Conservation (phyloP, 2,329 filamentous ascomycete species). For the Cephalotrichum gorgonifer region DNA sequence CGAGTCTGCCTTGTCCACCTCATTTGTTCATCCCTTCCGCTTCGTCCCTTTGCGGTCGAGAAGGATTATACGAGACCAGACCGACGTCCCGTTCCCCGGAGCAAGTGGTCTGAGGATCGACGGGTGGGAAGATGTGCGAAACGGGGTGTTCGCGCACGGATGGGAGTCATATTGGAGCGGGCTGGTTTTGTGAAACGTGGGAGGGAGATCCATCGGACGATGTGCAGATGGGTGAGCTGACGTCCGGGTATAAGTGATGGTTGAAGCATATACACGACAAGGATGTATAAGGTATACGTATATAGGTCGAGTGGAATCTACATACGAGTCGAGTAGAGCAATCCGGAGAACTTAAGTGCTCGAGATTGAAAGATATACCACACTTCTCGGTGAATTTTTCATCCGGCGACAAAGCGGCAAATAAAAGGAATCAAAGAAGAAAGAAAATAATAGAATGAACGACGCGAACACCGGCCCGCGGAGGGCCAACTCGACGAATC, state of each 20-base stretch:
- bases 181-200: neutral
- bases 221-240: neutral
- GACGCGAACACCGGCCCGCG: neutral
- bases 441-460: neutral
- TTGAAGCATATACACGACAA: neutral
- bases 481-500: constrained; percentile 3
- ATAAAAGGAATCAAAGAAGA: neutral
- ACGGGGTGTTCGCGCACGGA: too few species aligned
- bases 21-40: too few species aligned
- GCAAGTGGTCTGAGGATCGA: neutral
- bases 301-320: neutral
- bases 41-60: too few species aligned
- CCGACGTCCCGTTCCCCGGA: neutral
- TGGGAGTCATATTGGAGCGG: neutral
- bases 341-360: neutral
- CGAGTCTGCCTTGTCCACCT: too few species aligned
- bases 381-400: neutral
- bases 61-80: too few species aligned
- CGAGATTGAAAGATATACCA: neutral
- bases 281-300: neutral
- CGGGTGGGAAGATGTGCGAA: neutral
- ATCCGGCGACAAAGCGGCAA: neutral
- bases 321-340: too few species aligned
- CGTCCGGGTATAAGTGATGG: neutral
- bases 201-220: neutral